Percentiles rank a stretch among this genome's conserved stretches.
Conservation (phyloP, 2,329 filamentous ascomycete genomes). For the Trichoderma koningii region DNA sequence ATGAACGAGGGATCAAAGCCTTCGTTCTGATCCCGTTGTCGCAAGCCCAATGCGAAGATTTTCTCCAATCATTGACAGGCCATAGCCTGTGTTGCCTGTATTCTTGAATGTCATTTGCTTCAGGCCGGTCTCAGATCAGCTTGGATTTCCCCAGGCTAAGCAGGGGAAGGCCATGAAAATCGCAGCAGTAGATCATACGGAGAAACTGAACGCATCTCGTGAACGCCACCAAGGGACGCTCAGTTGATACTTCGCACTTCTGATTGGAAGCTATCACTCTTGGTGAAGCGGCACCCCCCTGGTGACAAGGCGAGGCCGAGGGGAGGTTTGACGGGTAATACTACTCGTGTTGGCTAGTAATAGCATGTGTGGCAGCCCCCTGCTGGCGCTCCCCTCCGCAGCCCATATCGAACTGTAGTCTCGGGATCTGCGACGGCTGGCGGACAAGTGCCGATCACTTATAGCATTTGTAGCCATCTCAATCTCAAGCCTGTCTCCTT, state of each 20-base stretch:
- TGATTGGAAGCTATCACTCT: background rate
- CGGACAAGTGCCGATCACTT: conserved; percentile 14
- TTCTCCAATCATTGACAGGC: too few relatives aligned
- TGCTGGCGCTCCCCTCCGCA: background rate
- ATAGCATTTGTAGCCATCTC: background rate
- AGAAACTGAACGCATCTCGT: conserved; percentile 1
- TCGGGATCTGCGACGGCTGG: conserved; percentile 6
- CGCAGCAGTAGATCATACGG: background rate
- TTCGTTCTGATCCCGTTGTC: background rate
- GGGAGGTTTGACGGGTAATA: background rate
- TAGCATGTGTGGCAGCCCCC: background rate
- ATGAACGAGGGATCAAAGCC: background rate
- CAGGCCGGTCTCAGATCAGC: too few relatives aligned
- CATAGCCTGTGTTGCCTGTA: too few relatives aligned
- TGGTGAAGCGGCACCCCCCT: background rate
- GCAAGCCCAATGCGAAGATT: background rate
- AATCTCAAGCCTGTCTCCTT: background rate
- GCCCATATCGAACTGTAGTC: background rate
- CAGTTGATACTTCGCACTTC: background rate
- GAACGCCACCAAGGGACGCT: background rate
- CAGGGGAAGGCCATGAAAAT: background rate
- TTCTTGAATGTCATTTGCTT: background rate
- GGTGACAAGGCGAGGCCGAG: background rate
- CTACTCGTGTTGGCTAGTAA: background rate
- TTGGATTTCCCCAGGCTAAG: too few relatives aligned